Evolutionary conservation across 106 monocot genomes (phyloP).

Genomic region (Dendrobium huoshanense): DNA sequence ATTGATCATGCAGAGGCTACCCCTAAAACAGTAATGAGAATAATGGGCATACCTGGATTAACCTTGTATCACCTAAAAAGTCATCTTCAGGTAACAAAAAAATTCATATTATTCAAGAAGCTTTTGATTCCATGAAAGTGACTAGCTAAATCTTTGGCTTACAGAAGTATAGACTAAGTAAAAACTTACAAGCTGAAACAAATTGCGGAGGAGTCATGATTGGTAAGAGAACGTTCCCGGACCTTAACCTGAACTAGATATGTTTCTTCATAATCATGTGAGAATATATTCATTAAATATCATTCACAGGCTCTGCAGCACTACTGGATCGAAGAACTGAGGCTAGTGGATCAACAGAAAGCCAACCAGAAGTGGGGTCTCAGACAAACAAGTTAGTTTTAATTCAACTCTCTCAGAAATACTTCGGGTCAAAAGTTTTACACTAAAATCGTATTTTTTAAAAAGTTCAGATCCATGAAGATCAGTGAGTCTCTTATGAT

Average conservation of each 20-base stretch:
- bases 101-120: background rate
- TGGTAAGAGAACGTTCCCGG: slow-evolving; percentile 26
- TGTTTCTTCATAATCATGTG: background rate
- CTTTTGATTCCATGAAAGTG: background rate
- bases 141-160: slow-evolving; percentile 5
- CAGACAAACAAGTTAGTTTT: background rate
- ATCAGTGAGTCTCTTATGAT: slow-evolving; percentile 70
- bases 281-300: background rate
- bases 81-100: slow-evolving; percentile 71
- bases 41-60: slow-evolving; percentile 92
- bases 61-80: slow-evolving; percentile 92
- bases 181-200: slow-evolving; percentile 61
- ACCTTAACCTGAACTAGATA: background rate
- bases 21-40: slow-evolving; percentile 93
- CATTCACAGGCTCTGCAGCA: background rate
- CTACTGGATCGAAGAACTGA: background rate
- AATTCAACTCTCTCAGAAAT: background rate
- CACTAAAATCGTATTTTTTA: background rate
- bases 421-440: background rate
- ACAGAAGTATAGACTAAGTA: slow-evolving; percentile 90
- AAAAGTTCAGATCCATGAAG: slow-evolving; percentile 42
- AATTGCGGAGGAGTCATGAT: slow-evolving; percentile 28
- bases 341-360: background rate
- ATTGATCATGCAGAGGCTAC: slow-evolving; percentile 69
- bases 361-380: background rate